Evolutionary conservation across 495 filamentous ascomycete species (phyloP), one percentile per base, ranked within the genome.

Genomic region (Schizothecium vesticola): DNA sequence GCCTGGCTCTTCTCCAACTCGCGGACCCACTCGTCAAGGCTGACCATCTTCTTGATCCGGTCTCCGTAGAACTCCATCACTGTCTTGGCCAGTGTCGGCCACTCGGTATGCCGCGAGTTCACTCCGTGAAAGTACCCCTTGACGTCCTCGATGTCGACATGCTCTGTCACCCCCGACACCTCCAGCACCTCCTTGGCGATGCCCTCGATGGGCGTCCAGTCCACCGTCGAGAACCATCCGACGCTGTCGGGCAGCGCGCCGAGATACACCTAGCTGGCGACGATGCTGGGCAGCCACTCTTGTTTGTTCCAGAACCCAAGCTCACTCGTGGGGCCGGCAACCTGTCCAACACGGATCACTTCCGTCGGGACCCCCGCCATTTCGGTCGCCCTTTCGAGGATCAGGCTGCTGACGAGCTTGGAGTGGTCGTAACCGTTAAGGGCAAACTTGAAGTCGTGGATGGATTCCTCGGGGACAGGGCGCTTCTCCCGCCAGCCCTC

Each of bases 271-370:
- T 77, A 82, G 31, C 77, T 81, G 0, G 78, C 80, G 64, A 86
- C 66, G 60, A 85, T 72, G 28, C 76, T 79, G 0, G 87, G 88
- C 4, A 90, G 76, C 86, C 86, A 89, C 64, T 89, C 88, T 23
- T 83, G 74, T 43, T 69, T 72, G 68, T 85, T 87, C 87, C 87
- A 90, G 16, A 74, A 68, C 1, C 84, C 82, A 1, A 71, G 67
- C 28, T 77, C 75, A 11, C 75, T 70, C 19, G 69, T 73, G 0
- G 88, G 83, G 0, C 88, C 87, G 0, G 73, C 83, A 62, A 89
- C 83, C 70, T 89, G 87, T 0, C 88, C 87, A 1, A 88, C 81
- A 0, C 88, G 82, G 64, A 81, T 78, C 19, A 88, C 74, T 1
- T 79, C 80, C 0, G 78, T 78, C 4, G 79, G 78, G 0, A 89